Percentiles rank a stretch among this genome's conserved stretches.
Evolutionary conservation across 495 filamentous ascomycete species (phyloP).

Genomic region (Tuber brumale): DNA sequence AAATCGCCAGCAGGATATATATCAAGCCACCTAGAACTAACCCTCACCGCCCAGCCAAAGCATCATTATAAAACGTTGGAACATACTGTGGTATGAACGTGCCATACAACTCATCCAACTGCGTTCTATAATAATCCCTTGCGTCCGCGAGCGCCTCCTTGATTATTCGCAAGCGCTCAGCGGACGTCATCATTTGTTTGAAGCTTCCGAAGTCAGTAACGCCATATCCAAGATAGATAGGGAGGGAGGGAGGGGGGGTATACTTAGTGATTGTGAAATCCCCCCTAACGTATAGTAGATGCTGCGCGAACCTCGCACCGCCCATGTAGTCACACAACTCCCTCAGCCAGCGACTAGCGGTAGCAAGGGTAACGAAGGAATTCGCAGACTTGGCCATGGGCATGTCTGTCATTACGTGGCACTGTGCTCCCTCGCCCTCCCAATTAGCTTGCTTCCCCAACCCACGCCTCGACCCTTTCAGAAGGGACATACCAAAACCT

Average conservation of each 20-base stretch:
- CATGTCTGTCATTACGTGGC: conserved; percentile 36
- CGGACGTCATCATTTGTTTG: conserved; percentile 37
- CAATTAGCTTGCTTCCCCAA: conserved; percentile 1
- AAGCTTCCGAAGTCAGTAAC: conserved; percentile 15
- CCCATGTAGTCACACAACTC: conserved; percentile 37
- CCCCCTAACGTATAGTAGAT: conserved; percentile 28
- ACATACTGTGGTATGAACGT: conserved; percentile 34
- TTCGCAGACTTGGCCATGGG: conserved; percentile 36
- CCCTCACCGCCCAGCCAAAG: conserved; percentile 24
- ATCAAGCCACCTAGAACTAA: conserved; percentile 11
- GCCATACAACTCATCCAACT: conserved; percentile 27
- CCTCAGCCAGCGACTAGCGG: conserved; percentile 30
- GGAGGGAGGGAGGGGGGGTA: neutral
- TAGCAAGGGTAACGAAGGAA: conserved; percentile 33
- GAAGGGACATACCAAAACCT: conserved; percentile 30
- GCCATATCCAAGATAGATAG: neutral
- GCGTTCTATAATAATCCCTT: conserved; percentile 29
- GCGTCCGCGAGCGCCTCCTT: conserved; percentile 32
- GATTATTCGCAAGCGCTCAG: conserved; percentile 33
- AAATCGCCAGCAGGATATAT: conserved; percentile 9
- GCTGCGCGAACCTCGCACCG: conserved; percentile 24
- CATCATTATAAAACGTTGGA: conserved; percentile 29
- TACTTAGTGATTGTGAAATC: conserved; percentile 37
- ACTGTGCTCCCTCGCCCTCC: conserved; percentile 11
- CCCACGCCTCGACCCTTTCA: neutral